A percentile compares a stretch with the other conserved stretches of the same genome.
These are phyloP conservation scores for Pseudocercospora eumusae DNA, from an alignment of 2,329 filamentous ascomycete genomes.

Conservation along the genomic window DNA sequence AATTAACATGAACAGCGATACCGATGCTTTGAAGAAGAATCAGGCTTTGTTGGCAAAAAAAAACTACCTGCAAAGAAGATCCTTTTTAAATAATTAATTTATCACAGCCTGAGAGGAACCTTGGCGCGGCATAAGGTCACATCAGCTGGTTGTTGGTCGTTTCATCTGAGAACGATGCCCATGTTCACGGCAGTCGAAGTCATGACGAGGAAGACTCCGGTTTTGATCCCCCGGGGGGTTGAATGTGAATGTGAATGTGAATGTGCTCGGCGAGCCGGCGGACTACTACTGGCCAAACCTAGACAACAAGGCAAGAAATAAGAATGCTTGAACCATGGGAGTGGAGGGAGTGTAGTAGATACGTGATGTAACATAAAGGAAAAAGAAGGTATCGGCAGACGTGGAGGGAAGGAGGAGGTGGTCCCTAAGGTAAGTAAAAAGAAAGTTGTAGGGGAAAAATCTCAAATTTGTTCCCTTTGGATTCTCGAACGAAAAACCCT, in stretches of 20 bases:
- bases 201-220: background rate
- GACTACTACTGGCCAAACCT: too few relatives aligned
- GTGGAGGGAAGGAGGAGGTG: too few relatives aligned
- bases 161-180: background rate
- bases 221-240: background rate
- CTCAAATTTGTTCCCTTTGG: background rate
- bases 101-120: too few relatives aligned
- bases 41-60: too few relatives aligned
- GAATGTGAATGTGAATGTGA: background rate
- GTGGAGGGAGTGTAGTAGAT: too few relatives aligned
- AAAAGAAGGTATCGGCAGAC: too few relatives aligned
- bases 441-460: background rate
- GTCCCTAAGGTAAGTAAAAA: too few relatives aligned
- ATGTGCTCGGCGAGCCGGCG: background rate
- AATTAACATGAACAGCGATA: background rate
- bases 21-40: background rate
- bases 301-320: background rate
- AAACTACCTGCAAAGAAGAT: too few relatives aligned
- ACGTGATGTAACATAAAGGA: too few relatives aligned
- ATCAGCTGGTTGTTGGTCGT: background rate
- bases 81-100: too few relatives aligned
- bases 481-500: background rate
- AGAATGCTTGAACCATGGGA: too few relatives aligned
- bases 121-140: too few relatives aligned
- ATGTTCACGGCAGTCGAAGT: background rate